These are phyloP conservation scores for Xylariaceae sp. DNA, from an alignment of 2,329 filamentous ascomycete genomes.

Conservation along the genomic window DNA sequence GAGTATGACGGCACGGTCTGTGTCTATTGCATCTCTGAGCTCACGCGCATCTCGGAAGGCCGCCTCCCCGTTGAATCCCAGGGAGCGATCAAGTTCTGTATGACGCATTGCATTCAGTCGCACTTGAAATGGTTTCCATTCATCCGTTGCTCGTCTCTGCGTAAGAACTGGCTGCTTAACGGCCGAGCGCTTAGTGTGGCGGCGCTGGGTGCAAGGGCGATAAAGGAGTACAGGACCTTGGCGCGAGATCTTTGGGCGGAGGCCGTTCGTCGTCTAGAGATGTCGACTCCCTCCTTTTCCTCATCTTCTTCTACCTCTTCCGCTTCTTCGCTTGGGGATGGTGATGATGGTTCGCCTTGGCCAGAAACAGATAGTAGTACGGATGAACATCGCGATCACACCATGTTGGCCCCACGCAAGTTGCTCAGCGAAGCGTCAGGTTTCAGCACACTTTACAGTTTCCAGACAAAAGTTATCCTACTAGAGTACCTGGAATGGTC, in stretches of 20 bases:
- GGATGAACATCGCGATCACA: no score
- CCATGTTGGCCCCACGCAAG: no score
- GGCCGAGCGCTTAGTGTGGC: slow-evolving; percentile 20
- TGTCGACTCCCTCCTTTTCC: slow-evolving; percentile 1
- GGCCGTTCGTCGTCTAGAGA: not conserved
- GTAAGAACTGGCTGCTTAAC: slow-evolving; percentile 14
- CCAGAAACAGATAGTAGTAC: no score
- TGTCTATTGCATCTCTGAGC: slow-evolving; percentile 7
- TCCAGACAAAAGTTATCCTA: slow-evolving; percentile 17
- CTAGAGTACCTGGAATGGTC: slow-evolving; percentile 20
- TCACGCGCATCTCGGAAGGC: slow-evolving; percentile 15
- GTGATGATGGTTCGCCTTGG: no score
- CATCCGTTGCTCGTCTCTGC: slow-evolving; percentile 10
- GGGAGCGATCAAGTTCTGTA: slow-evolving; percentile 17
- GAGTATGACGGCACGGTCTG: slow-evolving; percentile 17
- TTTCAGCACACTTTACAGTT: not conserved
- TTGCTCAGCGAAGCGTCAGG: no score
- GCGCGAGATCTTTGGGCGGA: slow-evolving; percentile 6
- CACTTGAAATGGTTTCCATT: slow-evolving; percentile 24
- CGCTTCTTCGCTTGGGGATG: no score
- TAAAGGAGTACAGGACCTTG: slow-evolving; percentile 19
- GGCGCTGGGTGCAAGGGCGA: slow-evolving; percentile 13
- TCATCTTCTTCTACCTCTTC: no score
- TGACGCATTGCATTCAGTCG: slow-evolving; percentile 22
- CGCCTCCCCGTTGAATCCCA: slow-evolving; percentile 8